Evolutionary conservation across 768 basidiomycete species (phyloP).

Genomic region (Lactarius pseudohatsudake): DNA sequence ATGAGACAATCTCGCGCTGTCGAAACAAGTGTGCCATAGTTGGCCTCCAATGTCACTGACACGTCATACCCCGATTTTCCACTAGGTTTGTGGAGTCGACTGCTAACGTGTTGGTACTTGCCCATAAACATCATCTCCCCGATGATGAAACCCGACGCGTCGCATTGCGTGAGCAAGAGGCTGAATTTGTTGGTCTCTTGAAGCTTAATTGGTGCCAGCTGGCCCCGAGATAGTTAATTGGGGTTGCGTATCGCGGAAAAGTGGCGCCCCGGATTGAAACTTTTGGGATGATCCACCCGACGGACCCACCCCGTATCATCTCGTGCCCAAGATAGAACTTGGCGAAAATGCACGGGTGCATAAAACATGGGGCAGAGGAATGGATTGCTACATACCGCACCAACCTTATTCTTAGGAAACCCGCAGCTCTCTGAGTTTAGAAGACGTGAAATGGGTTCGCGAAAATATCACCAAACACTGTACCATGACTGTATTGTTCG

Average conservation of each 20-base stretch:
- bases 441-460: neutral
- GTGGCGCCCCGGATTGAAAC: neutral
- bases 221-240: neutral
- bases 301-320: neutral
- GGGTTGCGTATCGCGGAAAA: neutral
- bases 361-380: neutral
- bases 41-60: neutral
- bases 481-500: neutral
- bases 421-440: neutral
- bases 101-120: neutral
- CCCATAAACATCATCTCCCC: neutral
- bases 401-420: neutral
- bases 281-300: neutral
- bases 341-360: neutral
- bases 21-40: neutral
- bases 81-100: neutral
- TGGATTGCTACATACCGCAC: neutral
- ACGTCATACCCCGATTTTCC: neutral
- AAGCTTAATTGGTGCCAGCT: slow-evolving; percentile 4
- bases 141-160: slow-evolving; percentile 1
- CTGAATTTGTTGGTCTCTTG: neutral
- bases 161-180: neutral
- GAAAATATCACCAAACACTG: neutral
- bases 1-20: neutral
- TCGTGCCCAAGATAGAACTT: neutral